These are phyloP conservation scores for Coniochaeta sp. DNA, from an alignment of 2,329 filamentous ascomycete species.

Conservation along the genomic window DNA sequence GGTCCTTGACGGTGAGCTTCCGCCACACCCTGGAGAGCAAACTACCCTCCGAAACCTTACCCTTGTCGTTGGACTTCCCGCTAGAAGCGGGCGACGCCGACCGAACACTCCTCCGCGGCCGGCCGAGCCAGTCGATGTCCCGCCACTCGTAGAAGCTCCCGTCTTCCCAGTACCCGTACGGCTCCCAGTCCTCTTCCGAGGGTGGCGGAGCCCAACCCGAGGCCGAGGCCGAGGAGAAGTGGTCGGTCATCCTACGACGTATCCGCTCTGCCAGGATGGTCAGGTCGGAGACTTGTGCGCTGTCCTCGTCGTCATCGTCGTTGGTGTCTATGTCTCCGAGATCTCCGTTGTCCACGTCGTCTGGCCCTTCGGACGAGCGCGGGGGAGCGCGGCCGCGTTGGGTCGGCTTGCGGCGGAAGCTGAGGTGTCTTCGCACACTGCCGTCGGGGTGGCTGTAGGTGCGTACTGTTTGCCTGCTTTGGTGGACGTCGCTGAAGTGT, in stretches of 20 bases:
- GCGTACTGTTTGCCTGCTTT: background rate
- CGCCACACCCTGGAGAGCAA: background rate
- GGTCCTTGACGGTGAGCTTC: background rate
- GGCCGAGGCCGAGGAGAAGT: background rate
- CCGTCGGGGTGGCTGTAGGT: background rate
- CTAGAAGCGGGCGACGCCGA: background rate
- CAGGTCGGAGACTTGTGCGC: background rate
- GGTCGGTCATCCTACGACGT: background rate
- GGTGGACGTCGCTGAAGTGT: background rate
- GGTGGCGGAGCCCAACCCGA: background rate
- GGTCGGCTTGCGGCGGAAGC: background rate
- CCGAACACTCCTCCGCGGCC: background rate
- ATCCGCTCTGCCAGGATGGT: background rate
- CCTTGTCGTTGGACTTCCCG: background rate
- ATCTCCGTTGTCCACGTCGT: too few species aligned
- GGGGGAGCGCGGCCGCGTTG: background rate
- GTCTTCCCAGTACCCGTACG: background rate
- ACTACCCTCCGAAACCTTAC: background rate
- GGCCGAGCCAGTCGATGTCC: background rate
- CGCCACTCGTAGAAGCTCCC: background rate
- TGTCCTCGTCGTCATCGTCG: background rate
- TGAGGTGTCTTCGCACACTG: background rate
- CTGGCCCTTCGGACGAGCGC: background rate
- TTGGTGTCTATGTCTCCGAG: background rate
- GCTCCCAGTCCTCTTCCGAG: background rate